Percentiles rank a stretch among this genome's conserved stretches.
Conservation (phyloP, 2,329 filamentous ascomycete species). For the Fusarium sp. region DNA sequence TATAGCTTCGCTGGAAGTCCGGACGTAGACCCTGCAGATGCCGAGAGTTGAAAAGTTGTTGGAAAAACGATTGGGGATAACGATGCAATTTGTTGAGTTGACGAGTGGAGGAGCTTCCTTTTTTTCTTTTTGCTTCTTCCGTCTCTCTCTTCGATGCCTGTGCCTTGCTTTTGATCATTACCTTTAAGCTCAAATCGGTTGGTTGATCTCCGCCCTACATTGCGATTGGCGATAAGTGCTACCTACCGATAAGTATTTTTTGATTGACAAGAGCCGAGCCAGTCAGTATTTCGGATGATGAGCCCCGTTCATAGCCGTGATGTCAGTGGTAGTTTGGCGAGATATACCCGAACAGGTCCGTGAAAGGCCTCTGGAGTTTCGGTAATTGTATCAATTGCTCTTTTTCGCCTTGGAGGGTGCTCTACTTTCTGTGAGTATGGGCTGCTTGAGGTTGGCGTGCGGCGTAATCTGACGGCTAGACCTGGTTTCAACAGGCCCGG, state of each 20-base stretch:
- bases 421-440: not conserved
- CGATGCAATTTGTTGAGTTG: conserved; percentile 36
- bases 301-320: conserved; percentile 36
- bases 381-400: not conserved
- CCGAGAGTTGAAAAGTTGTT: conserved; percentile 14
- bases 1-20: conserved; percentile 6
- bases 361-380: not conserved
- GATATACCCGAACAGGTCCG: conserved; percentile 26
- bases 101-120: conserved; percentile 5
- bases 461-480: not conserved
- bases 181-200: conserved; percentile 33
- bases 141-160: conserved; percentile 9
- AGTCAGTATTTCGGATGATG: conserved; percentile 19
- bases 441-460: not conserved
- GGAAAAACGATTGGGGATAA: conserved; percentile 12
- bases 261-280: conserved; percentile 14
- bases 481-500: not conserved
- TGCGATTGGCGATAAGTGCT: conserved; percentile 14
- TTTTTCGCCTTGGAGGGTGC: not conserved
- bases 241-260: not conserved
- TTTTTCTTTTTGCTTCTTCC: not conserved
- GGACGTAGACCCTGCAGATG: conserved; percentile 27
- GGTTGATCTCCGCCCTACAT: not conserved
- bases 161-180: conserved; percentile 5
- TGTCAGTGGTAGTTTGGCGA: conserved; percentile 30